Evolutionary conservation across 768 basidiomycete species (phyloP).

Genomic region (Hemileccinum impolitum): DNA sequence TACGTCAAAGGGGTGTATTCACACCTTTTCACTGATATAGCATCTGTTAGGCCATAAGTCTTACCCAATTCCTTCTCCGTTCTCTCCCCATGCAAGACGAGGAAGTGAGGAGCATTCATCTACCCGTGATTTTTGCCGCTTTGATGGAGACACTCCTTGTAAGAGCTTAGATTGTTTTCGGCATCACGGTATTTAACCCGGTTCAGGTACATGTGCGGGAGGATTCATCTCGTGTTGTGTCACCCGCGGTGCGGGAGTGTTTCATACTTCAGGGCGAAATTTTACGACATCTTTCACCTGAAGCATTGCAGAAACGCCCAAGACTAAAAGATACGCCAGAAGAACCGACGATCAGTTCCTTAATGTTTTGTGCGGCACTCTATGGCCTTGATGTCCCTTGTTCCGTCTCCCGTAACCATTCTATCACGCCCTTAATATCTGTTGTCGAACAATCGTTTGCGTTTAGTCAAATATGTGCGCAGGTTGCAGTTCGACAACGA

Average conservation of each 20-base stretch:
- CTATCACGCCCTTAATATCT: constrained; percentile 49
- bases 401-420: constrained; percentile 22
- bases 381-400: constrained; percentile 46
- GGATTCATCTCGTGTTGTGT: constrained; percentile 35
- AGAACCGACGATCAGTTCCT: constrained; percentile 37
- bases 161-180: constrained; percentile 15
- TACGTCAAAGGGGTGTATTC: constrained; percentile 24
- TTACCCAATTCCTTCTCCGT: constrained; percentile 69
- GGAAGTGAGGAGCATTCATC: constrained; percentile 74
- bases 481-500: constrained; percentile 31
- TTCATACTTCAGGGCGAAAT: constrained; percentile 54
- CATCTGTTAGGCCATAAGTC: constrained; percentile 51
- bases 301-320: constrained; percentile 50
- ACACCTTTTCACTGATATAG: constrained; percentile 3
- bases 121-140: constrained; percentile 74
- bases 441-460: constrained; percentile 53
- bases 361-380: constrained; percentile 58
- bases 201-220: constrained; percentile 36
- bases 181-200: constrained; percentile 1
- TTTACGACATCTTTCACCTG: constrained; percentile 47
- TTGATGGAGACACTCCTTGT: constrained; percentile 66
- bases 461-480: constrained; percentile 46
- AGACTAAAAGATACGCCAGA: constrained; percentile 39
- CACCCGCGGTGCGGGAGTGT: constrained; percentile 37
- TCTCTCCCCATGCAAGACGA: constrained; percentile 82